Evolutionary conservation across 495 filamentous ascomycete species (phyloP), one percentile per base, ranked within the genome.

Genomic region (Xylaria cubensis): DNA sequence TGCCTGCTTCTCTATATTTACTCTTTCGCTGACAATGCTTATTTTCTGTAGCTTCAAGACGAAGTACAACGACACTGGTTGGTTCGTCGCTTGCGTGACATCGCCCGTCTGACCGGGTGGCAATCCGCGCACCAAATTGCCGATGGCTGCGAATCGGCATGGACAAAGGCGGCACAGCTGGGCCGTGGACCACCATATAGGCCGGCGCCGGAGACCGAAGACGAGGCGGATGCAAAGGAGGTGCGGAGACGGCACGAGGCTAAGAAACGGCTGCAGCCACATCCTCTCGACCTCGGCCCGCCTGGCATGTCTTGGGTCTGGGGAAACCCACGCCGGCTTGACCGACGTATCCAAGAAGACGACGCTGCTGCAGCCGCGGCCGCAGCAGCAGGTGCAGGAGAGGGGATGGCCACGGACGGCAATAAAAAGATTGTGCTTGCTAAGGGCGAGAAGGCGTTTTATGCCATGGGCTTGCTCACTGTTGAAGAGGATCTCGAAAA

Each of bases 31-130:
- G n/a, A 72, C 64, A 9, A 69, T 58, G 10, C n/a, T 15, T 17
- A 1, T 6, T 12, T 53, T 17, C 8, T 32, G 4, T 87, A 98
- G 85, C 97, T 92, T 80, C 89, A 87, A 70, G 86, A 92, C 72
- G 72, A 88, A 17, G 82, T 79, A 3, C 94, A 98, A 77, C 88
- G 96, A 2, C 85, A 86, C 50, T 97, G 93, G 93, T 86, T 89
- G 0, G 87, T 97, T 72, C 82, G 84, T 42, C 90, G 92, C 19
- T 83, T 98, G 24, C 87, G 88, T 69, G 88, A 93, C 77, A 89
- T 97, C 46, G 88, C 92, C 4, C 90, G 91, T 7, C 82, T 96
- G 48, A 97, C 94, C 0, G 96, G 96, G 0, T 98, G 93, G 92
- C 91, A 94, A 74, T 92, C 90, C 1, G 91, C 93, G 26, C 86